Evolutionary conservation across 1,139 yeast species (phyloP), one percentile per base, ranked within the genome.

Genomic region (Magnusiomyces magnusii): DNA sequence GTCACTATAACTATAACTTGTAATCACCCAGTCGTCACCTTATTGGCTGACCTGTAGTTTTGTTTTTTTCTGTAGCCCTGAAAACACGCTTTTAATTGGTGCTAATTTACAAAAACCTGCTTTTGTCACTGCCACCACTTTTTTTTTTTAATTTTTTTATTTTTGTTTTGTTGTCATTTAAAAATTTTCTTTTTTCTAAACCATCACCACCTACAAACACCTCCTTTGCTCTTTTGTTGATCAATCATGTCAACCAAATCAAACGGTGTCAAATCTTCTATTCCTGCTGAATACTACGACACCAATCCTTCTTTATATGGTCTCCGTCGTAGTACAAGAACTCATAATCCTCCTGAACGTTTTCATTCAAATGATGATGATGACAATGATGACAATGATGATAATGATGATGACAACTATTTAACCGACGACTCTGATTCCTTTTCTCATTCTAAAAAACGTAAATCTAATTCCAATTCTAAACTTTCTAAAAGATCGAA

Each of bases 221-320:
- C n/a, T n/a, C n/a, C n/a, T n/a, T n/a, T n/a, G n/a, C n/a, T n/a
- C n/a, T n/a, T n/a, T n/a, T n/a, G n/a, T n/a, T n/a, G n/a, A n/a
- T n/a, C n/a, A n/a, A n/a, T n/a, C n/a, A 53, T 53, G 55, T 41
- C 55, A 10, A 41, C 55, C 24, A 53, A 44, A 44, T 23, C 44
- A 3, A 51, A 51, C 47, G 54, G 47, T 36, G 31, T 51, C 19
- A 51, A 51, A 36, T 44, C 51, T 19, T 44, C 55, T 17, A 21
- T 53, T 44, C 50, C 47, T n/a, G n/a, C 55, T n/a, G 55, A 53
- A n/a, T 53, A 27, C 23, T 59, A 59, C 54, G 71, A 68, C 36
- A 64, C 65, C 59, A 71, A 90, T 71, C 98, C 99, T 1, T 97
- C 90, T 72, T 80, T 93, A 39, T 93, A 92, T 68, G 99, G 99